Evolutionary conservation across 768 basidiomycete species (phyloP), one percentile per base, ranked within the genome.

Genomic region (Tricholomella constricta): DNA sequence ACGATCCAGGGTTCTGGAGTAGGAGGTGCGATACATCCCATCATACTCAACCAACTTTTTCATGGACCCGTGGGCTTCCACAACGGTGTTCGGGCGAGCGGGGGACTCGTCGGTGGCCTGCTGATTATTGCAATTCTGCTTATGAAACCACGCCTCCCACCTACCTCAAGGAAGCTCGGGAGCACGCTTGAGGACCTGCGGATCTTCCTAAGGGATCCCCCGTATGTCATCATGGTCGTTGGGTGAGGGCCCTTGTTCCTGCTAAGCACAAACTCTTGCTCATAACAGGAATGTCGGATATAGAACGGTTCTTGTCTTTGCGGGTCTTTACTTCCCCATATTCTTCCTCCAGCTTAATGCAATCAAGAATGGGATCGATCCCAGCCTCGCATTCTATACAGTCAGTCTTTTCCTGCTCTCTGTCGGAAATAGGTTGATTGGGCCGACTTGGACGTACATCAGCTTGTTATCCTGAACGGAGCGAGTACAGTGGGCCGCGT

Each of bases 11-110:
- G 77, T 6, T 75, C 83, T n/a, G 82, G 79, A 15, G 62, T 84
- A 12, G 86, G 86, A 2, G 84, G 82, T 10, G 73, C 81, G 20
- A 60, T 87, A 8, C 83, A 85, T 52, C 82, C 84, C 2, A 83
- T 86, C 58, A 77, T 86, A 72, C 69, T 89, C 19, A 87, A 88
- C 61, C 71, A 76, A 34, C 66, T 75, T 53, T 76, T 79, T 52
- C 66, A 78, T 50, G 75, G 77, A 3, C 58, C 57, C 2, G 69
- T 78, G 14, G 82, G 85, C 3, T 71, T 84, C 77, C 83, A 69
- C 79, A 65, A 67, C 26, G 73, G 73, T 17, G 73, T 76, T 10
- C 69, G 77, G 9, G 67, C 65, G 20, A 77, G 72, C 32, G 75
- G 74, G 6, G 73, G 63, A 7, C 59, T 81, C 36, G 34, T 70